Base-by-base conservation (phyloP, 345 rosid species). In the Lumnitzera littorea region DNA sequence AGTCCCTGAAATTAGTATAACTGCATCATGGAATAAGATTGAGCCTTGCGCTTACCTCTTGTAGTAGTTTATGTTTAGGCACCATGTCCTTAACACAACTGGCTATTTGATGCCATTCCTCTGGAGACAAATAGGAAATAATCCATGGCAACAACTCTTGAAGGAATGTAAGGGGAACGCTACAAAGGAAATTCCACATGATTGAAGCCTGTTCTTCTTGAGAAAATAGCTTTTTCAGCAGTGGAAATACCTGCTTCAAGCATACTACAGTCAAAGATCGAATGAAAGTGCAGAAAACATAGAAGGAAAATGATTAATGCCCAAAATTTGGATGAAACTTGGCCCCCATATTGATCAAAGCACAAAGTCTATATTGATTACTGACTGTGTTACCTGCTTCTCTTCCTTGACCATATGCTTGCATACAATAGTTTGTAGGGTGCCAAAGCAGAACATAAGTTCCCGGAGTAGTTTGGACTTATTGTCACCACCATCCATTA, bases 391-490 rank as follows among this genome's bases (percentile, higher is more conserved):
- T 66, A 83, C 96, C 91, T 87, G 95, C 50, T 84, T 68, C 64
- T 89, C 96, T 81, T 89, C 96, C 82, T 87, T 89, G 56, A 62
- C 74, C 91, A 80, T 80, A 73, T 89, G 95, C 25, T 84, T 74
- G 58, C 82, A 75, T 46, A 89, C 77, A 56, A 78, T 81, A 51
- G 83, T 71, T 48, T 77, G 82, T 67, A 81, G 53, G 70, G 80
- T 80, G 69, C 81, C 63, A 8, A 83, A 69, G 68, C 66, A 59
- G 64, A 65, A 49, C 6, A 84, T 53, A 54, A 87, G 77, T 73
- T 89, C 89, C 56, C 73, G 77, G 70, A 76, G 64, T 46, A 74
- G 64, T 67, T 70, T 43, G 27, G 66, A 46, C 55, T 24, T 20
- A 66, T 64, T 66, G 64, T 61, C 70, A 15, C 41, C 47, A 58